phyloP scores from a whole-genome alignment of 352 stramenopile species.

The Peronospora destructor region DNA sequence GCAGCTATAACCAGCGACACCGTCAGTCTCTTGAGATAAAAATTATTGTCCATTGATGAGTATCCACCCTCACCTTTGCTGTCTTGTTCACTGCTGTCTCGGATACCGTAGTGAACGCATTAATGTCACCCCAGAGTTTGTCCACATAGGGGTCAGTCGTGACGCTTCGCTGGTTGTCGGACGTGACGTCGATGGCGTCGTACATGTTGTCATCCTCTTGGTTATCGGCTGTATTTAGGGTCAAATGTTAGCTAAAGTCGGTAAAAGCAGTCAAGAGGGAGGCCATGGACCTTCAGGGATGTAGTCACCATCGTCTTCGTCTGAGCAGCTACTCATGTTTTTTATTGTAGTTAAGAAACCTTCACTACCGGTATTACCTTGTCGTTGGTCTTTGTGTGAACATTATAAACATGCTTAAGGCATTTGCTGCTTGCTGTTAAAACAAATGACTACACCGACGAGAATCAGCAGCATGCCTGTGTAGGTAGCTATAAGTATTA shows the following conservation, averaged over 20 bases:
- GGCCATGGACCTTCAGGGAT: conserved; percentile 38
- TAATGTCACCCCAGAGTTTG: conserved; percentile 61
- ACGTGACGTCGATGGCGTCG: background rate
- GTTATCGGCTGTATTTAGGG: conserved; percentile 2
- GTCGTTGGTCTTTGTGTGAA: conserved; percentile 3
- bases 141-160: conserved; percentile 32
- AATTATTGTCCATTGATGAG: background rate
- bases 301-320: conserved; percentile 66
- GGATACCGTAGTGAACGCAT: conserved; percentile 52
- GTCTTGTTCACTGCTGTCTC: conserved; percentile 36
- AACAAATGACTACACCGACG: conserved; percentile 57
- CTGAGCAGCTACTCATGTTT: conserved; percentile 51
- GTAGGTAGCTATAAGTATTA: conserved; percentile 42
- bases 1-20: conserved; percentile 25
- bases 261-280: background rate
- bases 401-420: conserved; percentile 2
- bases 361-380: background rate
- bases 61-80: conserved; percentile 32
- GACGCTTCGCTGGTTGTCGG: conserved; percentile 17
- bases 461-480: conserved; percentile 56
- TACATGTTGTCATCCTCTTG: conserved; percentile 8
- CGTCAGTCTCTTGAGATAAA: background rate
- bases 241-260: background rate
- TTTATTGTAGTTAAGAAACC: background rate
- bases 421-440: conserved; percentile 42